Conservation (phyloP, 257 asterid species). For the Leonotis leonurus region DNA sequence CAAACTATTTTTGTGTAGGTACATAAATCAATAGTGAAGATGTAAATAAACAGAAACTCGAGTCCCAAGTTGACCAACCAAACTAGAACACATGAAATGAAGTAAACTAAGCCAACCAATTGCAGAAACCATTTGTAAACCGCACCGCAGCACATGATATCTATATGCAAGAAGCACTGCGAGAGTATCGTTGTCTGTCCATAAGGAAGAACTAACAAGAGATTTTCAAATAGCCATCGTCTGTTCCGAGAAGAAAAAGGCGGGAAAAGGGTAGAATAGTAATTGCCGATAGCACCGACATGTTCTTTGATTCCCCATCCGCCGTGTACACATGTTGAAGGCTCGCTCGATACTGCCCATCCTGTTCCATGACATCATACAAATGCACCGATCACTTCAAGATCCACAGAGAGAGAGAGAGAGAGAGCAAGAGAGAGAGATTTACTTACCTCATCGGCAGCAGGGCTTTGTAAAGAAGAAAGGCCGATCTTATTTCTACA, state of each 20-base stretch:
- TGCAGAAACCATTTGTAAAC: no score
- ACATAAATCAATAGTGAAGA: no score
- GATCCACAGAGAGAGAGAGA: not conserved
- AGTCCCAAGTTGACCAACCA: no score
- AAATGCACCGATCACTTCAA: not conserved
- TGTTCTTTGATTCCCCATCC: slow-evolving; percentile 73
- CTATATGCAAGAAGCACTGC: no score
- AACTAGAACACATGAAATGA: no score
- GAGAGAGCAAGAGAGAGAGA: slow-evolving; percentile 19
- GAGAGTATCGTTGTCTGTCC: no score
- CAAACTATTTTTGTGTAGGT: no score
- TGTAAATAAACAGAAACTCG: no score
- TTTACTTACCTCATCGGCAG: slow-evolving; percentile 62
- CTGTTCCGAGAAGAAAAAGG: slow-evolving; percentile 89
- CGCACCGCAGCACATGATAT: no score
- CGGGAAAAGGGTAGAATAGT: slow-evolving; percentile 71
- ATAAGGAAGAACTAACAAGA: slow-evolving; percentile 42
- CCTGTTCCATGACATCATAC: slow-evolving; percentile 38
- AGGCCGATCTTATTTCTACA: slow-evolving; percentile 73
- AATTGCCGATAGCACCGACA: slow-evolving; percentile 66
- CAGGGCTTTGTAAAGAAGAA: slow-evolving; percentile 54
- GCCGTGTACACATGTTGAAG: slow-evolving; percentile 77
- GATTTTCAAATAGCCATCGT: slow-evolving; percentile 73
- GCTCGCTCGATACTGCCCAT: slow-evolving; percentile 43
- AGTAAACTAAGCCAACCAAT: no score